phyloP scores from a whole-genome alignment of 495 filamentous ascomycete species.

The Podospora tetraspora region DNA sequence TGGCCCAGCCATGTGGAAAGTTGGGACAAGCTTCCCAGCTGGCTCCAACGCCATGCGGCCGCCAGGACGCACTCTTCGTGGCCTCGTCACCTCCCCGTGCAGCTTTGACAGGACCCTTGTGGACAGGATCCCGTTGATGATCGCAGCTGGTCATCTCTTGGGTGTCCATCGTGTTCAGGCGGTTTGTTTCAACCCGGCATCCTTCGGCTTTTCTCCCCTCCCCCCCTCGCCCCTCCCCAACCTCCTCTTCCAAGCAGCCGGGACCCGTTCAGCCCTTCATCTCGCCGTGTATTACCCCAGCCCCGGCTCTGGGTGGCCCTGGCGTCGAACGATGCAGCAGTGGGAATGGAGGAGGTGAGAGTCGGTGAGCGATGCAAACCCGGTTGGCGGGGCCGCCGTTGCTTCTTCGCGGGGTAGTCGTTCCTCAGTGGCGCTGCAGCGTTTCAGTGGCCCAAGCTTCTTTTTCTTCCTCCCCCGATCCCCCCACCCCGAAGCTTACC shows the following conservation, averaged over 20 bases:
- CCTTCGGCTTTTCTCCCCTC: not conserved
- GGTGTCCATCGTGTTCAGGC: not conserved
- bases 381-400: not conserved
- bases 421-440: not conserved
- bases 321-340: not conserved
- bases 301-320: not conserved
- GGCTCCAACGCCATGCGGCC: not conserved
- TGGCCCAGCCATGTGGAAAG: not conserved
- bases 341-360: not conserved
- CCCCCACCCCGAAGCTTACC: not conserved
- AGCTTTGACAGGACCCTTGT: not conserved
- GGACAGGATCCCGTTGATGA: not conserved
- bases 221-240: not conserved
- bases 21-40: not conserved
- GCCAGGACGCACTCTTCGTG: not conserved
- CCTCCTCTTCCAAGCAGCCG: not conserved
- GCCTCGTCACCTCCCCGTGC: not conserved
- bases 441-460: not conserved
- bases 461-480: not conserved
- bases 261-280: not conserved
- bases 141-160: not conserved
- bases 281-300: not conserved
- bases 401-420: not conserved
- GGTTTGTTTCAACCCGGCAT: not conserved
- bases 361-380: not conserved